Evolutionary conservation across 2,329 filamentous ascomycete species (phyloP), one percentile per base, ranked within the genome.

Genomic region (Blastomyces silverae): DNA sequence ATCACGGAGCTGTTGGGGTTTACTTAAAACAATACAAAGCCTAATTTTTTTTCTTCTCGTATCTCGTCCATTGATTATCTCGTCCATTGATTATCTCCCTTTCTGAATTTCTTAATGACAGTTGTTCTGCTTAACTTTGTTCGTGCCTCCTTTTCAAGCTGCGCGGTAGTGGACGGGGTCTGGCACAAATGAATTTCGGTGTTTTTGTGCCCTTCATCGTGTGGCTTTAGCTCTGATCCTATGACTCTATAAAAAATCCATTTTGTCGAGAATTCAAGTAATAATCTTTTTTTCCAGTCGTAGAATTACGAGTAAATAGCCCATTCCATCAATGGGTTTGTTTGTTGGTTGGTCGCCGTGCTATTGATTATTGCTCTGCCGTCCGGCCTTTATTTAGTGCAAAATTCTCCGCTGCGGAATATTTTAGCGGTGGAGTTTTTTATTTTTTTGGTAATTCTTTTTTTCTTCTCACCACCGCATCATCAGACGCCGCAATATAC

Each of bases 1-100:
- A 62, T 67, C 55, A 65, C 64, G 62, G 63, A 66, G 62, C 67
- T 66, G 70, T 64, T 65, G 64, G 63, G 46, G 46, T 28, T 64
- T 64, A 60, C 62, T 64, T 60, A 39, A 50, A n/a, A 58, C 10
- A 37, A 44, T 39, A 58, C 37, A 58, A 58, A 1, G 1, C 15
- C 11, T 31, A 55, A 11, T 44, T 22, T 28, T 50, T 31, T 59
- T 55, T 37, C n/a, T 37, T 48, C 34, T 44, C 34, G 34, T 28
- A 8, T 8, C 11, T 55, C 31, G n/a, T 37, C 53, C 13, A 20
- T 55, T 39, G 48, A 52, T 22, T 1, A 4, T 28, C 15, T 31
- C 37, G n/a, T 37, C 53, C 13, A 20, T 55, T 39, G 48, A 52
- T 22, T 1, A 4, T 28, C 15, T 31, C 37, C 25, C 3, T 50